Evolutionary conservation across 1,284 basidiomycete species (phyloP).

Genomic region (Waitea zeae): DNA sequence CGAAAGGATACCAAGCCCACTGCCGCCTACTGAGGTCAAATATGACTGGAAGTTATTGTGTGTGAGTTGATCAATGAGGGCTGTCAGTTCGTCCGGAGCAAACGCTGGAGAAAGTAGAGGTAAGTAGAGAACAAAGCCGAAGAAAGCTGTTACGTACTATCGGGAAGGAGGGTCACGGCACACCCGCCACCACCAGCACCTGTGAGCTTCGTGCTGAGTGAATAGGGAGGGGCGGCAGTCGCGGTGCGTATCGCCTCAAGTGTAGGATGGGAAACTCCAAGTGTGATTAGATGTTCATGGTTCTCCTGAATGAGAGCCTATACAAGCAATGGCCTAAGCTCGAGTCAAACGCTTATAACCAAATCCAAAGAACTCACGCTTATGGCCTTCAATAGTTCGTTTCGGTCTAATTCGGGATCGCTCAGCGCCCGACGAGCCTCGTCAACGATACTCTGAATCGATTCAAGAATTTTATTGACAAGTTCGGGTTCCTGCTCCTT

Average conservation of each 20-base stretch:
- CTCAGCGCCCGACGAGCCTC: constrained; percentile 63
- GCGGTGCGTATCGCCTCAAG: constrained; percentile 71
- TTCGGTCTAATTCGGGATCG: constrained; percentile 53
- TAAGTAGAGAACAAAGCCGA: constrained; percentile 3
- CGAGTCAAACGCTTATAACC: constrained; percentile 5
- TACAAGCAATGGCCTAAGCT: constrained; percentile 2
- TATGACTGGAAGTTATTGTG: constrained; percentile 71
- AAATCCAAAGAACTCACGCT: constrained; percentile 26
- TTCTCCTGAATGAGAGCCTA: constrained; percentile 79
- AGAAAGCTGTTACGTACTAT: constrained; percentile 42
- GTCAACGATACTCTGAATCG: constrained; percentile 72
- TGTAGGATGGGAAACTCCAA: constrained; percentile 89
- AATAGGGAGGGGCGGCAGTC: constrained; percentile 46
- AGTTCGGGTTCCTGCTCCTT: constrained; percentile 67
- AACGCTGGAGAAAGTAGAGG: constrained; percentile 30
- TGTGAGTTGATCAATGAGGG: constrained; percentile 41
- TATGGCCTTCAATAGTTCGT: constrained; percentile 37
- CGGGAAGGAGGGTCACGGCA: constrained; percentile 88
- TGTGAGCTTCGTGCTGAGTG: constrained; percentile 88
- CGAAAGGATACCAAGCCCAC: constrained; percentile 74
- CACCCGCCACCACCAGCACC: constrained; percentile 99
- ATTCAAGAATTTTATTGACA: constrained; percentile 54
- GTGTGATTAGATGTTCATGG: constrained; percentile 67
- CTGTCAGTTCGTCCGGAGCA: constrained; percentile 33
- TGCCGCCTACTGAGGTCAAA: constrained; percentile 84